phyloP scores from a whole-genome alignment of 441 rosid genomes.

The Gossypium gossypioides region DNA sequence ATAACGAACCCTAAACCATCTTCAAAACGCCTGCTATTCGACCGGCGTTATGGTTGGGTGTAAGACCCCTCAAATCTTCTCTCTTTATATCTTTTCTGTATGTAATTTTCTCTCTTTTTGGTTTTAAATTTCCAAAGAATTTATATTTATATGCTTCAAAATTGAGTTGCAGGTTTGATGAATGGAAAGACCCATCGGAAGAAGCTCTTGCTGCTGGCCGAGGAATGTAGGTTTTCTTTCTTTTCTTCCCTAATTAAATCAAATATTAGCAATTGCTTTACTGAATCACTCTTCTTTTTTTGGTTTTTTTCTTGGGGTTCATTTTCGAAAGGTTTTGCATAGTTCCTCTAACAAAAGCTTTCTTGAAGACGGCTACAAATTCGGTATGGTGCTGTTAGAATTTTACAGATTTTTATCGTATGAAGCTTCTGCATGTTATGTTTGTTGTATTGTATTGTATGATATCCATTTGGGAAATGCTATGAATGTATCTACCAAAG shows the following conservation, averaged over 20 bases:
- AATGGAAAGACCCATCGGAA: conserved; percentile 43
- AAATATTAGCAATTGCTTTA: not conserved
- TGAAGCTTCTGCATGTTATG: not conserved
- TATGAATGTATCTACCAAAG: not conserved
- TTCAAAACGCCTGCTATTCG: conserved; percentile 33
- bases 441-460: not conserved
- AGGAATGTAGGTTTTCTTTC: conserved; percentile 29
- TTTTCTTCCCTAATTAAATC: not conserved
- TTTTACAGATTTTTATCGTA: not conserved
- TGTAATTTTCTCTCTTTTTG: not conserved
- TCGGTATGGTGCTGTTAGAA: conserved; percentile 20
- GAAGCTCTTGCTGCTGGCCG: conserved; percentile 44
- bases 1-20: not conserved
- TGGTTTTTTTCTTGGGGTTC: not conserved
- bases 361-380: conserved; percentile 23
- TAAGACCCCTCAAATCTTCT: not conserved
- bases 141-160: not conserved
- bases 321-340: conserved; percentile 31
- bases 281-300: not conserved
- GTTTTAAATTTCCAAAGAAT: not conserved
- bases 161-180: conserved; percentile 26
- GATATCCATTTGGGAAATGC: not conserved
- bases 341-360: conserved; percentile 31
- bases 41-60: conserved; percentile 51
- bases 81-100: not conserved